Evolutionary conservation across 345 rosid genomes (phyloP), one percentile per base, ranked within the genome.

Genomic region (Moricandia arvensis): DNA sequence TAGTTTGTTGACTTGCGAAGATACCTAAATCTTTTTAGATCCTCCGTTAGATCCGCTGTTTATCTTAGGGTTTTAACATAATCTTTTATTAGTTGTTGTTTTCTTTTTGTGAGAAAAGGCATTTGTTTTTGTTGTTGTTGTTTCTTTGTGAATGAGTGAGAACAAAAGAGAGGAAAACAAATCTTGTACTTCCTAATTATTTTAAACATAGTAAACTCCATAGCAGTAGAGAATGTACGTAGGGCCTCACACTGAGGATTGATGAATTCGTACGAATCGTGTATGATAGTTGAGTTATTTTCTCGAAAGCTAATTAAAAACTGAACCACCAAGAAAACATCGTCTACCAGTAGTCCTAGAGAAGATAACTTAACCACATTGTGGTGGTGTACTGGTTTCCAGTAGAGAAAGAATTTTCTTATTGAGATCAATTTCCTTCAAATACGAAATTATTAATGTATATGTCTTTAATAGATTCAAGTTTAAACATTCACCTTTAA

Each of bases 1-100:
- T 62, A 62, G 66, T 62, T 62, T 34, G 66, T 17, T 62, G 66
- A 62, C 66, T 62, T 62, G 66, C 16, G 66, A 8, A 61, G 38
- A 59, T 59, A 38, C 38, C 21, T 30, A 30, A 30, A 59, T 59
- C 37, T 59, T 59, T 55, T 59, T 29, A 29, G 18, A 27, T 58
- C 17, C 5, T 17, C 6, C 7, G 11, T 29, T 30, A 7, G 63
- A 59, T 30, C 6, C 21, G 38, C 18, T 27, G 17, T 58, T 58
- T 59, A 59, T n/a, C 63, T 29, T 29, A 30, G 38, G 21, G 6
- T 30, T 53, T 8, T 53, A 6, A 12, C 5, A 2, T 17, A 0
- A 17, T 8, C 24, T 21, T n/a, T n/a, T n/a, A n/a, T n/a, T 21
- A 21, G 24, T 26, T 17, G 8, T 53, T 53, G 1, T 18, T 4